Conservation (phyloP, 805 yeast species). For the Kazachstania martiniae region DNA sequence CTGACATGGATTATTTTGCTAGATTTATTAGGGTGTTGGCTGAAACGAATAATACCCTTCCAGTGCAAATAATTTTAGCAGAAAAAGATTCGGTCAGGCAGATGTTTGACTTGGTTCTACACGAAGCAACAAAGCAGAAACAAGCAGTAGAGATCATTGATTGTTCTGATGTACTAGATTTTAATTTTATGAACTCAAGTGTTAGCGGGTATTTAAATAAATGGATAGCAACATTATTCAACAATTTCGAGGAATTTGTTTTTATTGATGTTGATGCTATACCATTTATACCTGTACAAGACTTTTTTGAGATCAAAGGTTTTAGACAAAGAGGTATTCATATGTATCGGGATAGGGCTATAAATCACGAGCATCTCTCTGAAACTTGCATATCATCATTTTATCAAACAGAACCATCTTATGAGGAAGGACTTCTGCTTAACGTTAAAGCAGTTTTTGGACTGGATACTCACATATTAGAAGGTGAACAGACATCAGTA, state of each 20-base stretch:
- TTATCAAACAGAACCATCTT: conserved; percentile 18
- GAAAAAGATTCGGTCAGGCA: conserved; percentile 15
- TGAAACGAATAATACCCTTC: conserved; percentile 14
- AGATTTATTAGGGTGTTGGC: conserved; percentile 17
- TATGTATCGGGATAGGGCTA: conserved; percentile 23
- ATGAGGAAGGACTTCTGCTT: conserved; percentile 13
- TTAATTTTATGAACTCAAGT: conserved; percentile 6
- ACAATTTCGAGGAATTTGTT: conserved; percentile 40
- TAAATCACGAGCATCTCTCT: conserved; percentile 19
- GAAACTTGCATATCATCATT: conserved; percentile 20
- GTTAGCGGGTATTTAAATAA: conserved; percentile 30
- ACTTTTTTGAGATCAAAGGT: conserved; percentile 21
- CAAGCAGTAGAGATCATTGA: conserved; percentile 19
- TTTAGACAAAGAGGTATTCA: conserved; percentile 18
- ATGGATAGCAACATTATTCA: conserved; percentile 47
- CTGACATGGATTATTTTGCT: conserved; percentile 10
- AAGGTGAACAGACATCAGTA: conserved; percentile 8
- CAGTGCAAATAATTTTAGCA: conserved; percentile 22
- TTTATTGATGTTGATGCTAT: conserved; percentile 47
- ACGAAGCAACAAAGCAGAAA: conserved; percentile 9
- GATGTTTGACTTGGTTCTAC: conserved; percentile 8
- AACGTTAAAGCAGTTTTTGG: conserved; percentile 12
- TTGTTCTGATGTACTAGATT: conserved; percentile 12
- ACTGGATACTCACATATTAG: no score
- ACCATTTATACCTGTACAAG: conserved; percentile 30